Evolutionary conservation across 768 basidiomycete genomes (phyloP), one percentile per base, ranked within the genome.

Genomic region (Trametes gibbosa): DNA sequence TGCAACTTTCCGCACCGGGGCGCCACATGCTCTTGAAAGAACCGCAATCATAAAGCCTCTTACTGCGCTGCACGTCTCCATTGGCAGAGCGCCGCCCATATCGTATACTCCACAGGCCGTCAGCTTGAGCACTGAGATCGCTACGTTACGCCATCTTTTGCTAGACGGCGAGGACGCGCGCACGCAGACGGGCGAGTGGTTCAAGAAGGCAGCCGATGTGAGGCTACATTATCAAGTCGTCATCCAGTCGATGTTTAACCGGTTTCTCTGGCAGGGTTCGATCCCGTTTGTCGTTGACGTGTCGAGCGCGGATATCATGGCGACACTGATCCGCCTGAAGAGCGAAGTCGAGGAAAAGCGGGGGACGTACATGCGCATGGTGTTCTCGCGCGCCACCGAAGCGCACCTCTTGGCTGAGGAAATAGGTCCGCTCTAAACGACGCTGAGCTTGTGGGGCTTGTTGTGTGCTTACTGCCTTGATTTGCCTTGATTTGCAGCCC

Each of bases 61-160:
- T 17, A 75, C 73, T 0, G 81, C 81, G 0, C 66, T 84, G 14
- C 81, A 82, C 54, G 65, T 83, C 58, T 58, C 66, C 5, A 63
- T 83, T 32, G 57, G 62, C 21, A 63, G 64, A 43, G 74, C 63
- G 52, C 77, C 64, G 51, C 67, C 34, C 35, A 14, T 35, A 3
- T 58, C 51, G 19, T 77, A 48, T 8, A 27, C 35, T 34, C 49
- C 62, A 7, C 34, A 40, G 16, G 54, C 55, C 41, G 39, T 46
- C 9, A 89, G 90, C 59, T 78, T 92, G 29, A 92, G 92, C 72
- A 89, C 86, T n/a, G 85, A 93, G 64, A 86, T 96, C 60, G 87
- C 86, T 14, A 77, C 84, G 4, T 74, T 97, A 45, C 81, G 93
- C 1, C 75, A 79, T 8, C 74, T 93, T 39, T 75, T 96, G 8